phyloP scores from a whole-genome alignment of 2,329 filamentous ascomycete species.

The Stagonosporopsis rhizophila region DNA sequence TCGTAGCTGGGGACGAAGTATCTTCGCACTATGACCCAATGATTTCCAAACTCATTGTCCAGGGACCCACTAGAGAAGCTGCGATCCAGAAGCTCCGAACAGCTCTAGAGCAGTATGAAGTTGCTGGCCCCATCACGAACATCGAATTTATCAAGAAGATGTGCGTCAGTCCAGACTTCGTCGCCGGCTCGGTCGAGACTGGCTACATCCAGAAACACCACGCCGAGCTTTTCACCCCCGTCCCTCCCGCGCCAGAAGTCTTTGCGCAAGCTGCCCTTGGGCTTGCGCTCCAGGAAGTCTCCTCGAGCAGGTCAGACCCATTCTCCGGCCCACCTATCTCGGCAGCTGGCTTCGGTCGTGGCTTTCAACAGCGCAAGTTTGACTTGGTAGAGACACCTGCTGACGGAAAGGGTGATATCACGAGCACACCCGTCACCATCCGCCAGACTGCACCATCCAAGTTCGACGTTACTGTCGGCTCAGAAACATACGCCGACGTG shows the following conservation, averaged over 20 bases:
- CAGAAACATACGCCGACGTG: conserved; percentile 51
- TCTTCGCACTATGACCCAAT: conserved; percentile 97
- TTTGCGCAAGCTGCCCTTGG: conserved; percentile 88
- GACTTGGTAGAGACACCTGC: conserved; percentile 58
- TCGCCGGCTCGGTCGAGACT: conserved; percentile 88
- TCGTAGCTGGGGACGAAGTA: conserved; percentile 88
- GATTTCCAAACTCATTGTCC: conserved; percentile 97
- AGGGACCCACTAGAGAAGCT: conserved; percentile 77
- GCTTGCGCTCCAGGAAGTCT: conserved; percentile 61
- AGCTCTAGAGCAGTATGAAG: conserved; percentile 86
- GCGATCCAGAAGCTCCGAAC: conserved; percentile 82
- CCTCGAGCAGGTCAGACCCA: conserved; percentile 31
- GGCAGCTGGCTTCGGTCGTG: conserved; percentile 63
- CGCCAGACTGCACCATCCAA: conserved; percentile 58
- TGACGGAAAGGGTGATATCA: conserved; percentile 50
- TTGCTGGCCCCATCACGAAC: conserved; percentile 92
- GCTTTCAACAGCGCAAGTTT: conserved; percentile 69
- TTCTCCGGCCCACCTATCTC: conserved; percentile 53
- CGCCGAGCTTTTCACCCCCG: conserved; percentile 75
- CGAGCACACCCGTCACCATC: conserved; percentile 57
- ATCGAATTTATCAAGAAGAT: conserved; percentile 94
- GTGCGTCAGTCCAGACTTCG: conserved; percentile 81
- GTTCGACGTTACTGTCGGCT: conserved; percentile 59
- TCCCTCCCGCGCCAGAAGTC: conserved; percentile 71
- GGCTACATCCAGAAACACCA: conserved; percentile 93